These are phyloP conservation scores for Aspergillus chevalieri DNA, from an alignment of 2,329 filamentous ascomycete species.

Conservation along the genomic window DNA sequence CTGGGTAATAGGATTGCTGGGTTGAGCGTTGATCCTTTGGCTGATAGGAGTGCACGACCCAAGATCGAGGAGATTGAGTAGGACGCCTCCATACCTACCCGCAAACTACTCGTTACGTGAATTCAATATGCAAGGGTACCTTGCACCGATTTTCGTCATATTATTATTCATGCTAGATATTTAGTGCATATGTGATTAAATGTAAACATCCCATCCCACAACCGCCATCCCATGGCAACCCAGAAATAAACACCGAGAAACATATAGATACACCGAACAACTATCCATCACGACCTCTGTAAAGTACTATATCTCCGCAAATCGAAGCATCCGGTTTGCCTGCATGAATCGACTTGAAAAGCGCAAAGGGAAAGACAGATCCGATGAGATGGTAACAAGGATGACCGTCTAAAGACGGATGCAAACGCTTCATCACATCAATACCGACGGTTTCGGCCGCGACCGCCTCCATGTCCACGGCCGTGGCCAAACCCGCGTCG, in stretches of 20 bases:
- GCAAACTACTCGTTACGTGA: no score
- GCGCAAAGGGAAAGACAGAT: not conserved
- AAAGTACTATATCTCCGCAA: not conserved
- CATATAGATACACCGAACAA: not conserved
- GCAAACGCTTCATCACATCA: not conserved
- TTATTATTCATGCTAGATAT: no score
- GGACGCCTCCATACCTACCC: not conserved
- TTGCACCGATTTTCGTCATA: no score
- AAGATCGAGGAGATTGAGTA: slow-evolving; percentile 41
- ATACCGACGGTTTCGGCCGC: not conserved
- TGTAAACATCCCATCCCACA: no score
- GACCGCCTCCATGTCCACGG: slow-evolving; percentile 3
- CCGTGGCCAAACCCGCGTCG: slow-evolving; percentile 18
- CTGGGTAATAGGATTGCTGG: slow-evolving; percentile 36
- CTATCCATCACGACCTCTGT: not conserved
- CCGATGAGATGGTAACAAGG: not conserved
- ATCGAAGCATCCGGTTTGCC: not conserved
- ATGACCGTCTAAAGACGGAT: not conserved
- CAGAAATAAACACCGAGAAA: not conserved
- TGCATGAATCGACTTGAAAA: not conserved
- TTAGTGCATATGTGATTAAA: no score
- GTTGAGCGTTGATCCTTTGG: slow-evolving; percentile 29
- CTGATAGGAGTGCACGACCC: slow-evolving; percentile 19
- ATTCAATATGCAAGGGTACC: no score
- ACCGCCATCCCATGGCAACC: no score